Evolutionary conservation across 352 stramenopile genomes (phyloP), one percentile per base, ranked within the genome.

Genomic region (Pythium aristosporum): DNA sequence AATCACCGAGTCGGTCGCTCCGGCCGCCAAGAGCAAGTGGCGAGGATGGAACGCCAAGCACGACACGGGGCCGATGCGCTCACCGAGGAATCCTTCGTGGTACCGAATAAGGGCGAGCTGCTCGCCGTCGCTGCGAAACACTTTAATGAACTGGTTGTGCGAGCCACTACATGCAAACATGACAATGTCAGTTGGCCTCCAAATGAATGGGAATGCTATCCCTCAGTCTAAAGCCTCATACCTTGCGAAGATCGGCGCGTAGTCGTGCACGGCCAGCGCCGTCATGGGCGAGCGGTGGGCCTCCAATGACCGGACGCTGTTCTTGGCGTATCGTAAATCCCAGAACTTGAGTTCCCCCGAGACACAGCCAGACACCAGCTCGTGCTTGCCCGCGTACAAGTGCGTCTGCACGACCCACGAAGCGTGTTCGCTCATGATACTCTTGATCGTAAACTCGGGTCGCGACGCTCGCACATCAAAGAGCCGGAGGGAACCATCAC

Each of bases 121-220:
- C 61, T 94, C 87, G 34, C 84, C 86, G 41, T 98, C 93, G 57
- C 89, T 87, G 37, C 91, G 91, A 50, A 98, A 93, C 49, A 99
- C 88, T 75, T 99, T 99, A 75, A 99, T 98, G 71, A 99, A 99
- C 65, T 99, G 96, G 62, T 98, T 98, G 71, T 99, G 96, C 39
- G 95, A 99, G 6, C 98, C 98, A 67, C 90, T 96, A 58, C 37
- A 58, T 13, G 32, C 11, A 51, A 30, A 52, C 8, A 16, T 25
- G 53, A 46, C 61, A 39, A 50, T 8, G 10, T 50, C 10, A 13
- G n/a, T 50, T 32, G 8, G n/a, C 10, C 5, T 16, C 10, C n/a
- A 23, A 23, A 8, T 23, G 8, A 48, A 11, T 9, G n/a, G 18
- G 42, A 18, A 48, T 2, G 37, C 11, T 2, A 11, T 42, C 15